These are phyloP conservation scores for Bretschneidera sinensis DNA, from an alignment of 345 rosid species.

Conservation along the genomic window DNA sequence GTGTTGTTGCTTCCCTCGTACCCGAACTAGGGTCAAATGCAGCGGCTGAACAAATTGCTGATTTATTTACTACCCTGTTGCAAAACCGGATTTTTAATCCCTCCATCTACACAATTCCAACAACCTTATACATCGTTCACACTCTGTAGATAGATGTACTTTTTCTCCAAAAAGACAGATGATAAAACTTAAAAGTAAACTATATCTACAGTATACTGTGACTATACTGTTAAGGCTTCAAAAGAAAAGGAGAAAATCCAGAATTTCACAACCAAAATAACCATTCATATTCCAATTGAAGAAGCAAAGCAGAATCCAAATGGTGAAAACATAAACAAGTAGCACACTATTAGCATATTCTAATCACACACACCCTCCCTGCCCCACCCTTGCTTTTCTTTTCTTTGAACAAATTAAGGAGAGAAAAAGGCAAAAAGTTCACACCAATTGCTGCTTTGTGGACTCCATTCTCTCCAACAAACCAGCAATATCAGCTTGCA, in stretches of 20 bases:
- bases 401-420: constrained; percentile 6
- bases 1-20: too few species aligned
- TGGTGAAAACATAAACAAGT: not conserved
- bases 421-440: constrained; percentile 11
- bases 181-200: too few species aligned
- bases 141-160: too few species aligned
- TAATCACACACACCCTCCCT: not conserved
- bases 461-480: constrained; percentile 90
- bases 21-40: too few species aligned
- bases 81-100: too few species aligned
- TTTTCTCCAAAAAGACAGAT: too few species aligned
- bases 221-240: too few species aligned
- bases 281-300: not conserved
- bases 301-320: not conserved
- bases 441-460: constrained; percentile 65
- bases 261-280: not conserved
- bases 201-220: too few species aligned
- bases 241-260: not conserved
- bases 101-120: too few species aligned
- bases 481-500: constrained; percentile 91
- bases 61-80: too few species aligned
- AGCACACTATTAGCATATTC: not conserved
- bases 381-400: not conserved
- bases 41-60: too few species aligned
- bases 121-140: too few species aligned